These are phyloP conservation scores for Malassezia sympodialis DNA, from an alignment of 1,284 basidiomycete species.

Conservation along the genomic window DNA sequence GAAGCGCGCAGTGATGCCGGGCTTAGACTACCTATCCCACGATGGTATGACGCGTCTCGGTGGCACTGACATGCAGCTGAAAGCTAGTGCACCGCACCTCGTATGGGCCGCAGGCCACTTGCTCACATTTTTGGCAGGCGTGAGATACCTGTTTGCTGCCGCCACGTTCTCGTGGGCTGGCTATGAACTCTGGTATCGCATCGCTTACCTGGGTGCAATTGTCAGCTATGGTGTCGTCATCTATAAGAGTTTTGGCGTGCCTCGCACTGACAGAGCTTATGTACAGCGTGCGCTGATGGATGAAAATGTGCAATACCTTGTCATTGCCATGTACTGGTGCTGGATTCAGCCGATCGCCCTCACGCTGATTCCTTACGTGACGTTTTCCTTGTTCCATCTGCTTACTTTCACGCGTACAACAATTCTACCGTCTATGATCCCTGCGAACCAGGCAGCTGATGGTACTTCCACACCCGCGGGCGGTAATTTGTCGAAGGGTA, in stretches of 20 bases:
- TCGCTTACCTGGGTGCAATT: slow-evolving; percentile 46
- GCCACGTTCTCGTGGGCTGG: slow-evolving; percentile 26
- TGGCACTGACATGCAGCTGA: slow-evolving; percentile 9
- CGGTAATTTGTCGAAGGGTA: slow-evolving; percentile 27
- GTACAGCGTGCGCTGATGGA: slow-evolving; percentile 48
- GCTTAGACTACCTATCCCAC: background rate
- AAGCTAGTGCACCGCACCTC: slow-evolving; percentile 38
- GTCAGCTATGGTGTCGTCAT: slow-evolving; percentile 48
- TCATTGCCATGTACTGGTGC: slow-evolving; percentile 48
- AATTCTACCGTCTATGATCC: slow-evolving; percentile 31
- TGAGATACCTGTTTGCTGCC: slow-evolving; percentile 37
- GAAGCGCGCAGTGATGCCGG: background rate
- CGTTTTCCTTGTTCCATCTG: slow-evolving; percentile 48
- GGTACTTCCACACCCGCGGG: slow-evolving; percentile 18
- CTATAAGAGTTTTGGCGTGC: slow-evolving; percentile 46
- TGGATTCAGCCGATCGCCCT: slow-evolving; percentile 47
- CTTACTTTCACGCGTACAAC: slow-evolving; percentile 41
- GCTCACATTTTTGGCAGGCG: slow-evolving; percentile 42
- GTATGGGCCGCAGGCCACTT: slow-evolving; percentile 48
- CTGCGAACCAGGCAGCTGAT: slow-evolving; percentile 22
- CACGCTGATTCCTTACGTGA: slow-evolving; percentile 46
- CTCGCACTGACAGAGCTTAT: slow-evolving; percentile 42
- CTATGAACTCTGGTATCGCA: slow-evolving; percentile 38
- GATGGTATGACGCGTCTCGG: slow-evolving; percentile 3
- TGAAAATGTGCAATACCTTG: slow-evolving; percentile 48